A percentile compares a stretch with the other conserved stretches of the same genome.
phyloP scores from a whole-genome alignment of 257 asterid species.

The Plectranthus barbatus region DNA sequence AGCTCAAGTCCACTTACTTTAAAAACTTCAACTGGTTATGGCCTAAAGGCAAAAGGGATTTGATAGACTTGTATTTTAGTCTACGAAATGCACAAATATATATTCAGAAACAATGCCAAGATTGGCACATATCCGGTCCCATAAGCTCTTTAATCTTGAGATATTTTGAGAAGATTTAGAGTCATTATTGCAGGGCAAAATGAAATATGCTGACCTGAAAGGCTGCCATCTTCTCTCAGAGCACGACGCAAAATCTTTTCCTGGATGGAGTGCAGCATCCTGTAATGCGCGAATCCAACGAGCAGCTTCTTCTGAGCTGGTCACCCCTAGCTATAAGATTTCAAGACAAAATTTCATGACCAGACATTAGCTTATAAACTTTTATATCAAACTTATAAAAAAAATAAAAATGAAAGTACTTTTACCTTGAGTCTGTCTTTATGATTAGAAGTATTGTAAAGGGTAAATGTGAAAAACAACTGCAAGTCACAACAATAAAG shows the following conservation, averaged over 20 bases:
- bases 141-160: neutral
- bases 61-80: neutral
- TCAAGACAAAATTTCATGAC: slow-evolving; percentile 8
- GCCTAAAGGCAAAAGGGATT: neutral
- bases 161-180: neutral
- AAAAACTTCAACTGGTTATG: neutral
- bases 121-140: neutral
- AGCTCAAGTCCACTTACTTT: neutral
- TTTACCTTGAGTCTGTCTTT: slow-evolving; percentile 74
- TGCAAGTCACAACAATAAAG: slow-evolving; percentile 33
- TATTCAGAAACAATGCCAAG: neutral
- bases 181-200: neutral
- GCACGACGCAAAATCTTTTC: slow-evolving; percentile 22
- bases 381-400: neutral
- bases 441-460: slow-evolving; percentile 72
- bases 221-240: slow-evolving; percentile 76
- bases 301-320: slow-evolving; percentile 85
- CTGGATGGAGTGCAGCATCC: slow-evolving; percentile 53
- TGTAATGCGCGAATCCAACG: slow-evolving; percentile 62
- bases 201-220: slow-evolving; percentile 40
- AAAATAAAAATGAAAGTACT: neutral
- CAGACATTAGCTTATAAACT: neutral
- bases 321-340: slow-evolving; percentile 53
- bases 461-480: slow-evolving; percentile 73
- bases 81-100: neutral